phyloP scores from a whole-genome alignment of 352 stramenopile genomes.

The Pilasporangium apinafurcum region DNA sequence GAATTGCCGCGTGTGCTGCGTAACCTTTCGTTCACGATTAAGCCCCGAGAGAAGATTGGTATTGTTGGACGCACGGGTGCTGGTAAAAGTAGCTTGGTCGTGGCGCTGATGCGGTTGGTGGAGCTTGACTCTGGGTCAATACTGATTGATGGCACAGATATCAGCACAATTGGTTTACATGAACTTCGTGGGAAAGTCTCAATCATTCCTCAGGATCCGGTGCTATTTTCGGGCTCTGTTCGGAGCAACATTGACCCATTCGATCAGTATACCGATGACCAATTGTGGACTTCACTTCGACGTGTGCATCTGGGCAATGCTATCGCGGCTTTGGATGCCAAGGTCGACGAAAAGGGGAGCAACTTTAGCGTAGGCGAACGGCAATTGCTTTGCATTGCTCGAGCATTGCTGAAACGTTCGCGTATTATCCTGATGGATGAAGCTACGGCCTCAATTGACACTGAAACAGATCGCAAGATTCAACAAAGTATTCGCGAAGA shows the following conservation, averaged over 20 bases:
- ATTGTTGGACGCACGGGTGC: constrained; percentile 66
- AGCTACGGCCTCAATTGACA: constrained; percentile 91
- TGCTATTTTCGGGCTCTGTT: constrained; percentile 87
- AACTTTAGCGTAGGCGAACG: constrained; percentile 96
- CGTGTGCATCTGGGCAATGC: constrained; percentile 62
- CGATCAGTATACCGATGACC: constrained; percentile 55
- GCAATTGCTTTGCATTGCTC: constrained; percentile 94
- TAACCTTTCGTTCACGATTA: constrained; percentile 58
- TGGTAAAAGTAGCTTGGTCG: constrained; percentile 77
- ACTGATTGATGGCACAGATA: constrained; percentile 23
- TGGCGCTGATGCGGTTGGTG: constrained; percentile 79
- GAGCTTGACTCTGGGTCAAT: constrained; percentile 57
- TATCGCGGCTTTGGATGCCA: constrained; percentile 34
- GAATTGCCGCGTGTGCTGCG: constrained; percentile 31
- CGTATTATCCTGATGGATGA: constrained; percentile 98
- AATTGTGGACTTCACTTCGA: constrained; percentile 68
- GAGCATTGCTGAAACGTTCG: constrained; percentile 90
- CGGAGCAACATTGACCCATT: constrained; percentile 88
- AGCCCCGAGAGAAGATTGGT: constrained; percentile 61
- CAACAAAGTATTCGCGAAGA: constrained; percentile 89
- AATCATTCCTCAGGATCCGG: constrained; percentile 88
- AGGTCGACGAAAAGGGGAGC: constrained; percentile 83
- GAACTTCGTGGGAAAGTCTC: constrained; percentile 23
- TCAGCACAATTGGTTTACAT: constrained; percentile 19
- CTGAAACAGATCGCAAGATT: constrained; percentile 87